phyloP scores from a whole-genome alignment of 2,329 filamentous ascomycete species.

The Ophiognomonia clavigignenti-juglandacearum region DNA sequence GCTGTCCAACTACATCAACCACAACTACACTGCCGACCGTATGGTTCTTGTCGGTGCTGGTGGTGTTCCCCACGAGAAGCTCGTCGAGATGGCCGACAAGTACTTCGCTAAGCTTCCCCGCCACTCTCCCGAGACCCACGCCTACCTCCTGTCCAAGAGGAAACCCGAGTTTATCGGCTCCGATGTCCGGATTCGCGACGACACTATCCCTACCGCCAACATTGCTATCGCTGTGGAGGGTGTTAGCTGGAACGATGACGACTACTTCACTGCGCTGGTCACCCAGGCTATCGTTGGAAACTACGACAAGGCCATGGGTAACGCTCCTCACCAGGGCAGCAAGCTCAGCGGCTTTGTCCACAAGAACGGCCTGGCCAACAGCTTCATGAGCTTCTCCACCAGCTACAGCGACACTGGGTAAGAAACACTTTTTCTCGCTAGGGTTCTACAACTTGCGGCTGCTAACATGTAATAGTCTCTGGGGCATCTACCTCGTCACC shows the following conservation, averaged over 20 bases:
- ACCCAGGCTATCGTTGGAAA: constrained; percentile 98
- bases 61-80: constrained; percentile 87
- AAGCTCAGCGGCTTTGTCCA: constrained; percentile 94
- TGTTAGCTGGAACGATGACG: constrained; percentile 98
- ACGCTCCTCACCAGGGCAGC: constrained; percentile 94
- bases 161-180: constrained; percentile 96
- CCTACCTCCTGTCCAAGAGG: constrained; percentile 74
- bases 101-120: constrained; percentile 79
- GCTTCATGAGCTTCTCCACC: constrained; percentile 99
- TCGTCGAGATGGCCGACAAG: constrained; percentile 95
- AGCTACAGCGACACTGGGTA: constrained; percentile 99
- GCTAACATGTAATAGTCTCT: constrained; percentile 62
- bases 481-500: constrained; percentile 98
- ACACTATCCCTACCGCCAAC: constrained; percentile 93
- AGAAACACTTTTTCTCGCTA: constrained; percentile 28
- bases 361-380: constrained; percentile 94
- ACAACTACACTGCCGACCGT: constrained; percentile 98
- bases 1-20: constrained; percentile 95
- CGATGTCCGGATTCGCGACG: constrained; percentile 91
- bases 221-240: constrained; percentile 98
- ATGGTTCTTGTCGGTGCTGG: constrained; percentile 98
- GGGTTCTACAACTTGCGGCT: too few species aligned
- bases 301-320: constrained; percentile 99
- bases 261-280: constrained; percentile 98
- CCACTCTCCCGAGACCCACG: constrained; percentile 68